These are phyloP conservation scores for Xanthoconium stramineum DNA, from an alignment of 768 basidiomycete genomes.

Conservation along the genomic window DNA sequence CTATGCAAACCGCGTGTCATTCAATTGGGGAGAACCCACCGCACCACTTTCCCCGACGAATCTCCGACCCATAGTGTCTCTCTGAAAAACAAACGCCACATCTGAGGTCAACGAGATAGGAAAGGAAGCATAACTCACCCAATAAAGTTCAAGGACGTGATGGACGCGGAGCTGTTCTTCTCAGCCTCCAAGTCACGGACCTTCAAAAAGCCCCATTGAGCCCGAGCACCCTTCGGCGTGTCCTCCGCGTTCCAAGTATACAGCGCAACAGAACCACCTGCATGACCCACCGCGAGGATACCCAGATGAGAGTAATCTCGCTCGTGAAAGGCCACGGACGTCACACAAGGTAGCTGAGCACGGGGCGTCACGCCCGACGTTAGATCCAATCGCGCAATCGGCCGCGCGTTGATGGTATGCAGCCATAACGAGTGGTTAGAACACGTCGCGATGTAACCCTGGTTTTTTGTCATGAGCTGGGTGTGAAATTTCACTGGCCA, in stretches of 20 bases:
- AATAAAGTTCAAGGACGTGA: constrained; percentile 79
- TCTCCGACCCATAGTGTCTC: constrained; percentile 28
- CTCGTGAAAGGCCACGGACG: constrained; percentile 82
- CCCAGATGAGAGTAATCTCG: constrained; percentile 80
- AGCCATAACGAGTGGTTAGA: constrained; percentile 67
- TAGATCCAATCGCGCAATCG: constrained; percentile 69
- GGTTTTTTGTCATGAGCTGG: constrained; percentile 4
- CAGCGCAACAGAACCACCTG: constrained; percentile 75
- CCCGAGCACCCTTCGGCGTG: constrained; percentile 61
- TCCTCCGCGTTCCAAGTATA: constrained; percentile 82
- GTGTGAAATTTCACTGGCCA: no score
- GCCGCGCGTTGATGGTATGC: constrained; percentile 84
- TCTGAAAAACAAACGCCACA: background rate
- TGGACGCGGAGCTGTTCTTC: constrained; percentile 36
- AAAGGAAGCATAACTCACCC: constrained; percentile 47
- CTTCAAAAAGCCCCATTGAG: constrained; percentile 72
- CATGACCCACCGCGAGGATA: constrained; percentile 75
- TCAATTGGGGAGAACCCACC: constrained; percentile 25
- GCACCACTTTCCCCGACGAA: constrained; percentile 21
- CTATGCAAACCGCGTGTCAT: background rate
- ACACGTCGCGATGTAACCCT: constrained; percentile 90
- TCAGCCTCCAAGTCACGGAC: constrained; percentile 65
- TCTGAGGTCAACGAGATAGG: background rate
- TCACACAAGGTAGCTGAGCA: constrained; percentile 49
- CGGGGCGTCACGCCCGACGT: constrained; percentile 39